These are phyloP conservation scores for Penicillium alfredii DNA, from an alignment of 495 filamentous ascomycete genomes.

Conservation along the genomic window DNA sequence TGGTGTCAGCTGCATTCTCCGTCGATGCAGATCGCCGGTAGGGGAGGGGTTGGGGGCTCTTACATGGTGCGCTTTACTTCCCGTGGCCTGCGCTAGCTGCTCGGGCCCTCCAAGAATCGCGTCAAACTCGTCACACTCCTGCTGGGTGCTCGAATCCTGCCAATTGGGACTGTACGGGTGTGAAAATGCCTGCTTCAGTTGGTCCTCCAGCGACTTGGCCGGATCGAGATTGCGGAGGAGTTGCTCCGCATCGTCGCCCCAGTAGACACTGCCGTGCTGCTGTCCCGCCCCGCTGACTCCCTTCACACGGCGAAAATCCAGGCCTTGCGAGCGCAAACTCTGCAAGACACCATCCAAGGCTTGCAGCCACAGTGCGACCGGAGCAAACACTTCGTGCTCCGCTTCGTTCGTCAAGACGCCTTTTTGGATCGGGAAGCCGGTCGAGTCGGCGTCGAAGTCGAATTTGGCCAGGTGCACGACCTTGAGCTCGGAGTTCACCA, in stretches of 20 bases:
- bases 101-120: slow-evolving; percentile 56
- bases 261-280: slow-evolving; percentile 95
- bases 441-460: slow-evolving; percentile 70
- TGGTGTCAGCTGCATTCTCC: slow-evolving; percentile 21
- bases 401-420: slow-evolving; percentile 76
- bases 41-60: too few relatives aligned
- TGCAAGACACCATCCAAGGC: slow-evolving; percentile 78
- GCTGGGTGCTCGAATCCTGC: slow-evolving; percentile 93
- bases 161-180: slow-evolving; percentile 91
- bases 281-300: slow-evolving; percentile 90
- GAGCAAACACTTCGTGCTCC: slow-evolving; percentile 84
- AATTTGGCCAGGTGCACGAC: slow-evolving; percentile 46
- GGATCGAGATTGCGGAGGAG: slow-evolving; percentile 57
- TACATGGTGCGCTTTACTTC: slow-evolving; percentile 92
- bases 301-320: slow-evolving; percentile 69
- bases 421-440: slow-evolving; percentile 68
- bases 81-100: slow-evolving; percentile 68
- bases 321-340: slow-evolving; percentile 61
- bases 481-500: slow-evolving; percentile 64
- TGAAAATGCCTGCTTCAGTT: slow-evolving; percentile 70
- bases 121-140: slow-evolving; percentile 86
- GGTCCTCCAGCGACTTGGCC: slow-evolving; percentile 55
- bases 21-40: not conserved
- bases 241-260: slow-evolving; percentile 65
- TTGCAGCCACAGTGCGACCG: slow-evolving; percentile 91